phyloP scores from a whole-genome alignment of 2,329 filamentous ascomycete genomes.

The Penicillium sp. region DNA sequence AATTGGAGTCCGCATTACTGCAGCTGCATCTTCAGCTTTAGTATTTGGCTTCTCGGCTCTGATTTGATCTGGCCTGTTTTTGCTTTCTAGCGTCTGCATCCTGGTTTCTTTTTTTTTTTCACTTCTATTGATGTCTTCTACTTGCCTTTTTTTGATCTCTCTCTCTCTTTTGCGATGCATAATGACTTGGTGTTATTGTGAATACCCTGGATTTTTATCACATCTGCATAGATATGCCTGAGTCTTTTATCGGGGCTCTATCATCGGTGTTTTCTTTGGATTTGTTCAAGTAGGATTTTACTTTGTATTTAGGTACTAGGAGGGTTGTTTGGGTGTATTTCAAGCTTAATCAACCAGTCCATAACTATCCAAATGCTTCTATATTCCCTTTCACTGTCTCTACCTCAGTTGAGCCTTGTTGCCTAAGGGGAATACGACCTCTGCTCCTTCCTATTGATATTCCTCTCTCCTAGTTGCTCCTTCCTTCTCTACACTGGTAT shows the following conservation, averaged over 20 bases:
- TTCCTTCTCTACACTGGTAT: no score
- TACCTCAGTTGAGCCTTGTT: no score
- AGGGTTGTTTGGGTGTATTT: background rate
- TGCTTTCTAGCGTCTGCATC: background rate
- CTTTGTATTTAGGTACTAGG: background rate
- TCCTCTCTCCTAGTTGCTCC: no score
- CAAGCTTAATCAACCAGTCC: background rate
- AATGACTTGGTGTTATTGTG: constrained; percentile 11
- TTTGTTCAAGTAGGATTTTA: background rate
- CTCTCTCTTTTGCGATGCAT: constrained; percentile 6
- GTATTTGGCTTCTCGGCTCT: background rate
- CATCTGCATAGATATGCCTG: constrained; percentile 6
- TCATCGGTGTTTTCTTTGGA: background rate
- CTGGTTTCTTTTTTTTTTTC: background rate
- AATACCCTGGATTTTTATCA: constrained; percentile 10
- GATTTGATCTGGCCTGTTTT: background rate
- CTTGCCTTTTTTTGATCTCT: background rate
- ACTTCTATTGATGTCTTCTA: constrained; percentile 6
- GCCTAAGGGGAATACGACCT: no score
- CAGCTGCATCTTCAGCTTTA: background rate
- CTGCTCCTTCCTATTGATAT: no score
- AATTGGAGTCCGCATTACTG: background rate
- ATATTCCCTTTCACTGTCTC: background rate
- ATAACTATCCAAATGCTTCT: background rate
- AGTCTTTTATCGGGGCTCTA: background rate